These are phyloP conservation scores for Rhypophila decipiens DNA, from an alignment of 495 filamentous ascomycete species.

Conservation along the genomic window DNA sequence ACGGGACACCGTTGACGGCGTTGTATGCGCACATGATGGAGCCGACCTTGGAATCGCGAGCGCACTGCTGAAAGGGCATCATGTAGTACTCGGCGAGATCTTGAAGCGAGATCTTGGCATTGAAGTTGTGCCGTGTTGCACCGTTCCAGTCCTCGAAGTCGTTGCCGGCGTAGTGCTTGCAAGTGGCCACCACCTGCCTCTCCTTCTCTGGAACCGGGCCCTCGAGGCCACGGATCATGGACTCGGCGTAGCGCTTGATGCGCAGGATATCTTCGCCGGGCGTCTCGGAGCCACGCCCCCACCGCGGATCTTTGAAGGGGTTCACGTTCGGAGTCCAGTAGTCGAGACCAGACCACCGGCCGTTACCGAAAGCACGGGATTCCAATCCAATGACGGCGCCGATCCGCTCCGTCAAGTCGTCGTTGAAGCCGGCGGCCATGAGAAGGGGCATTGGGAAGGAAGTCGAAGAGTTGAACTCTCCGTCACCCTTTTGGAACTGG, in stretches of 20 bases:
- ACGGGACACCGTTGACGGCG: constrained; percentile 38
- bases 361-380: constrained; percentile 62
- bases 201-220: constrained; percentile 5
- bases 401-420: constrained; percentile 36
- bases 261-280: constrained; percentile 38
- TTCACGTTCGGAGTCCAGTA: constrained; percentile 68
- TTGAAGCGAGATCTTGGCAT: constrained; percentile 34
- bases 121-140: constrained; percentile 27
- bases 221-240: constrained; percentile 27
- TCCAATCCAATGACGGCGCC: constrained; percentile 50
- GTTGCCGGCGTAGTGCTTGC: constrained; percentile 41
- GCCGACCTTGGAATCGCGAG: constrained; percentile 37
- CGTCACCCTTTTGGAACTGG: constrained; percentile 15
- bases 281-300: constrained; percentile 31
- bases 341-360: constrained; percentile 51
- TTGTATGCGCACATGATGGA: constrained; percentile 48
- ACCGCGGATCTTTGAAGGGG: constrained; percentile 47
- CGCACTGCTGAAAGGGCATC: constrained; percentile 40
- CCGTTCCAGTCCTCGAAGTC: constrained; percentile 52
- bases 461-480: constrained; percentile 41
- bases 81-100: constrained; percentile 45
- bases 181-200: constrained; percentile 21
- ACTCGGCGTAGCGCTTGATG: constrained; percentile 34
- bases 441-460: constrained; percentile 42
- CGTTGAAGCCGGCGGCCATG: constrained; percentile 41